Evolutionary conservation across 2,329 filamentous ascomycete genomes (phyloP).

Genomic region (Aspergillus piperis): DNA sequence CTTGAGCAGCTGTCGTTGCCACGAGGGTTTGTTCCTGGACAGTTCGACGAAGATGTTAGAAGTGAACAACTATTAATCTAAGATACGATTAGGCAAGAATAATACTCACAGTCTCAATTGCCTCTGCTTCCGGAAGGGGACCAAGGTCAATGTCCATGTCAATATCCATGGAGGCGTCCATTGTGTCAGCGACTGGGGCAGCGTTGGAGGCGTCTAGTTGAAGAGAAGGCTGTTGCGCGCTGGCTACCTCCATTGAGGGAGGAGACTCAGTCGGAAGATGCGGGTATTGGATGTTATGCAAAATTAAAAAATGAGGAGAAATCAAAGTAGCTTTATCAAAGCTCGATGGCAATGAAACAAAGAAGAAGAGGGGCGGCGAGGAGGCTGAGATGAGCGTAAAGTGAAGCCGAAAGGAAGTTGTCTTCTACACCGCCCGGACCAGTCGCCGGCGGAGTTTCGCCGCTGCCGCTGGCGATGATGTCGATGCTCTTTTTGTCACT

Average conservation of each 20-base stretch:
- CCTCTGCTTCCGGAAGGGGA: constrained; percentile 47
- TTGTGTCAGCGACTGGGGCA: constrained; percentile 15
- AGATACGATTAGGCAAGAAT: constrained; percentile 1
- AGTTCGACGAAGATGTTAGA: neutral
- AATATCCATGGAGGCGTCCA: constrained; percentile 61
- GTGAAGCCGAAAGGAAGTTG: constrained; percentile 6
- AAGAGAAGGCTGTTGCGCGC: constrained; percentile 10
- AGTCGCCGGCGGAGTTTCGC: constrained; percentile 2
- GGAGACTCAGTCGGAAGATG: neutral
- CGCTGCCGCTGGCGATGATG: neutral
- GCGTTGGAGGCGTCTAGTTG: constrained; percentile 7
- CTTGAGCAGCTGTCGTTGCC: constrained; percentile 17
- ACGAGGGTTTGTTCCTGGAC: constrained; percentile 26
- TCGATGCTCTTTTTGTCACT: neutral
- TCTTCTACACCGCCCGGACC: constrained; percentile 6
- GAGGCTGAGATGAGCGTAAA: constrained; percentile 1
- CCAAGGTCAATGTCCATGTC: constrained; percentile 69
- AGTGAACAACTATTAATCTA: neutral
- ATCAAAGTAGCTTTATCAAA: neutral
- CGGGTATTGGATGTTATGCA: neutral
- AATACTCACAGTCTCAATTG: constrained; percentile 35
- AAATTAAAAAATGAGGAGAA: neutral
- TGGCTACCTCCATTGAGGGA: constrained; percentile 8
- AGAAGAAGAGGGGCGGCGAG: neutral
- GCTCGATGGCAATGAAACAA: neutral